Base-by-base conservation (phyloP, 2,329 filamentous ascomycete genomes). In the Zymoseptoria brevis region DNA sequence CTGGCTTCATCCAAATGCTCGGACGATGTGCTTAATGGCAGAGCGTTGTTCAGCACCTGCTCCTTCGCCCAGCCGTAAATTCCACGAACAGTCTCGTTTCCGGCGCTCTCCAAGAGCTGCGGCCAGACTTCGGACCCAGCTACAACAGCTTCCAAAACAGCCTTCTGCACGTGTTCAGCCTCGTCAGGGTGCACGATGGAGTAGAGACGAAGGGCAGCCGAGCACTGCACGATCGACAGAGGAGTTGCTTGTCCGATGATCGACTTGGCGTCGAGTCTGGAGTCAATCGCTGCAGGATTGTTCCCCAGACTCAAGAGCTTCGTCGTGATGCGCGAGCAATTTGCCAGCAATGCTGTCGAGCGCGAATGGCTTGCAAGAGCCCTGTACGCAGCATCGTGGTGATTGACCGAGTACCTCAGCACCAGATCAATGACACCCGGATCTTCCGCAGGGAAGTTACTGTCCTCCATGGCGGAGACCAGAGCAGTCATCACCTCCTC, bases 101-200 rank as follows among this genome's bases (percentile, higher is more conserved):
- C 74, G 21, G 75, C 69, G 24, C 71, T 74, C 22, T 69, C 68
- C 11, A 79, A 65, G 7, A 80, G 69, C 59, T 78, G 75, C 2
- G 75, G 68, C 71, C 76, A 78, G 11, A 74, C 71, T n/a, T 73
- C 69, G 50, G 71, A 73, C 35, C 76, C 75, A 26, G 70, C 66
- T 9, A 74, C 72, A n/a, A 79, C 69, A 7, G 74, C 73, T 19
- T 67, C 67, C 51, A 76, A 71, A 54, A 79, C 69, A 7, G 74
- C 73, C 30, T 69, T 13, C 53, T 63, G 60, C 19, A 65, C 19
- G 13, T 56, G 55, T 11, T 29, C 50, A 19, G 53, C 49, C 24
- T 61, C 59, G 48, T 48, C 49, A 8, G 24, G 35, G 21, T 53
- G 26, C 22, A 57, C 48, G 30, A 54, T 62, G n/a, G 60, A 51